Base-by-base conservation (phyloP, 2,329 filamentous ascomycete genomes). In the Lomentospora prolificans region DNA sequence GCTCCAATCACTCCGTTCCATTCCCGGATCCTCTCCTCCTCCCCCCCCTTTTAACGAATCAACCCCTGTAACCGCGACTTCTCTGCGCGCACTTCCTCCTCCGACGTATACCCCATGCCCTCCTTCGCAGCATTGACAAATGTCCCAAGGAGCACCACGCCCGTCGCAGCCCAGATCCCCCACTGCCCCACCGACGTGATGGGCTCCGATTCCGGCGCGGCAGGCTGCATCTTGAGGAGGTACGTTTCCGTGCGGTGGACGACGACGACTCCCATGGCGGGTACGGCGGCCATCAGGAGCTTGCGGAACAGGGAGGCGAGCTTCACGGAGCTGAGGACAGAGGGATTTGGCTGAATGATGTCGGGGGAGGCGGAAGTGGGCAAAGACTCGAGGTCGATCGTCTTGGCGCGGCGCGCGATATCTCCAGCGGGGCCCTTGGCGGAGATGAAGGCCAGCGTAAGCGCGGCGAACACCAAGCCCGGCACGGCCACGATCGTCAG, bases 121-220 rank as follows among this genome's bases (percentile, higher is more conserved):
- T 58, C 58, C 51, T 30, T 57, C n/a, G 53, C 54, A 10, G 58
- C 58, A 33, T 59, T 59, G 27, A 59, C 7, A 5, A 54, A 46
- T 3, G 58, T 59, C 17, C 48, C 58, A 3, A 58, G 8, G 22
- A 58, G 25, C 4, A 59, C 56, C 3, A 54, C 54, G 25, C 50
- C 58, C 17, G 58, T 57, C 1, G 56, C 54, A 6, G 56, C 58
- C 58, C 58, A 59, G n/a, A 58, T 53, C 12, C 54, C 58, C 58
- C 58, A 59, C 52, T 59, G 58, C 8, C 58, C 58, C 12, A 59
- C 56, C 22, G 58, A 59, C n/a, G 8, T 27, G 41, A 55, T 57
- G n/a, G 33, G 33, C 41, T 59, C 58, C 12, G 36, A 55, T 12
- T 46, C 55, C 4, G 55, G 55, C 17, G 51, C 30, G 7, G 12